Base-by-base conservation (phyloP, 1,284 basidiomycete genomes). In the Ganoderma resinaceum region DNA sequence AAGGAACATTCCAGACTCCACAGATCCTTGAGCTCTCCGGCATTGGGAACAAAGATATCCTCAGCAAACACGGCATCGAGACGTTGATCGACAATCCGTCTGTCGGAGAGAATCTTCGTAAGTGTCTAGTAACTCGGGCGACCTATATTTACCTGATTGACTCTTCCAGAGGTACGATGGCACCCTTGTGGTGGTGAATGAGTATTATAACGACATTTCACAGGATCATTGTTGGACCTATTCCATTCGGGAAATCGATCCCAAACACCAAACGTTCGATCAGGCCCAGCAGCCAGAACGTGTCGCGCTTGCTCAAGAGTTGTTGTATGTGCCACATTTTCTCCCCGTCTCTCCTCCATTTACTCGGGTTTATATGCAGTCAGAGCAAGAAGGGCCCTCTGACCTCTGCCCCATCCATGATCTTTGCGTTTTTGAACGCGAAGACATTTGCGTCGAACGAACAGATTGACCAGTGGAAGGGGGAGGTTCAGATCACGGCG, bases 21-120 rank as follows among this genome's bases (percentile, higher is more conserved):
- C 49, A 70, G 55, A 68, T 82, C 12, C 73, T 82, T 2, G 80
- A 81, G 68, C 75, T 82, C 4, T 82, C 80, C 1, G 83, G 83
- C 5, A 81, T 84, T 33, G 83, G 82, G 6, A 73, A 77, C 29
- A 66, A 67, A 3, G 71, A 74, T 0, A 70, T 81, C 11, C 74
- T 83, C 8, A 65, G 73, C 26, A 63, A 70, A 0, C 70, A 78
- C 42, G 78, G 77, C 0, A 78, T 84, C 29, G 65, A 77, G 12
- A 75, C 78, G n/a, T 72, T 77, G 33, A 57, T 80, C 16, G 78
- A 82, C 42, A 78, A 83, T 12, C 81, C 80, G 7, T 76, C 74
- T 7, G 79, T 81, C 3, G 80, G 80, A 26, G 74, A 75, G 49
- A 81, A 81, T 65, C 57, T 78, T 4, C 80, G 80, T 69, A 31